These are phyloP conservation scores for Malassezia caprae DNA, from an alignment of 1,284 basidiomycete genomes.

Conservation along the genomic window DNA sequence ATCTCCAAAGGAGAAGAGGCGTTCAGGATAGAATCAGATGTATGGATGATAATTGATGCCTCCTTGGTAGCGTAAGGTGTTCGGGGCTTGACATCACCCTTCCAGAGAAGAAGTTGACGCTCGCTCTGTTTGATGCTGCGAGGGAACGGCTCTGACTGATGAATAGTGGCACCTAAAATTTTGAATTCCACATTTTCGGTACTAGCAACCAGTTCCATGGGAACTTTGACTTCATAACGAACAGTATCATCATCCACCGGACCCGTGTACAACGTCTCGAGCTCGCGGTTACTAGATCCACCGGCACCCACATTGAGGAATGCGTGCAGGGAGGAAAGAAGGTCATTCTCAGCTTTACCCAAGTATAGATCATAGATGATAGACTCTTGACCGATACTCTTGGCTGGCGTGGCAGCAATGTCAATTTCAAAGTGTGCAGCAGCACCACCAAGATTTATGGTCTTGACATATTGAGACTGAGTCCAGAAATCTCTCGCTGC, in stretches of 20 bases:
- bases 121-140: slow-evolving; percentile 63
- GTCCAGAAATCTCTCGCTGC: slow-evolving; percentile 2
- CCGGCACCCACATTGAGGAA: not conserved
- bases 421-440: slow-evolving; percentile 18
- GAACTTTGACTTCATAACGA: slow-evolving; percentile 14
- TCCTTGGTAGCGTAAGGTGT: slow-evolving; percentile 71
- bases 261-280: not conserved
- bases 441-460: slow-evolving; percentile 32
- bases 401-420: slow-evolving; percentile 21
- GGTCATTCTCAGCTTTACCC: slow-evolving; percentile 14
- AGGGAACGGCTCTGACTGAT: slow-evolving; percentile 67
- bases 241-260: not conserved
- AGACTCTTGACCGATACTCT: slow-evolving; percentile 15
- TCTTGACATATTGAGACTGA: slow-evolving; percentile 18
- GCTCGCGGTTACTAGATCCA: not conserved
- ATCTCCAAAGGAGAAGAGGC: slow-evolving; percentile 52
- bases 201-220: not conserved
- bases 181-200: slow-evolving; percentile 55
- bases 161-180: slow-evolving; percentile 64
- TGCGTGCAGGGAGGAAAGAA: slow-evolving; percentile 15
- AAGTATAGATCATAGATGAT: slow-evolving; percentile 25
- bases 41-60: slow-evolving; percentile 66
- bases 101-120: slow-evolving; percentile 69
- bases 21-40: slow-evolving; percentile 21
- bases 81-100: slow-evolving; percentile 63